phyloP scores from a whole-genome alignment of 192 early-diverging fungal species.

The Backusella luteola region DNA sequence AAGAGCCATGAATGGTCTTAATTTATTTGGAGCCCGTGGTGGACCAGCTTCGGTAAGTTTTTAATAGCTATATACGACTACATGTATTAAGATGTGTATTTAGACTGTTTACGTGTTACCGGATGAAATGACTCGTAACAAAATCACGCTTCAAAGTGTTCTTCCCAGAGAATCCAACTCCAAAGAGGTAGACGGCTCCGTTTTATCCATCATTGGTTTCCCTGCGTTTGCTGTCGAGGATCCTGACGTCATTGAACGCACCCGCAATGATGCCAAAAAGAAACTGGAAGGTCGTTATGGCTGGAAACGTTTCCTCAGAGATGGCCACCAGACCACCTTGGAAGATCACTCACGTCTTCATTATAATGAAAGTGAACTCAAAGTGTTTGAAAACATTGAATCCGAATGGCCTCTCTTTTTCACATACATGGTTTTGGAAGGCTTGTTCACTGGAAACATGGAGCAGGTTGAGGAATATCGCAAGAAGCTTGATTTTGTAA shows the following conservation, averaged over 20 bases:
- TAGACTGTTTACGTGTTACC: conserved; percentile 82
- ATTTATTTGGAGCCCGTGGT: conserved; percentile 80
- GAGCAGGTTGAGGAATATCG: conserved; percentile 71
- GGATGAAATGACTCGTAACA: conserved; percentile 82
- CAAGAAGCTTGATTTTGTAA: conserved; percentile 60
- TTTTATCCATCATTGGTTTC: conserved; percentile 82
- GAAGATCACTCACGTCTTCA: conserved; percentile 77
- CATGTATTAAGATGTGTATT: neutral
- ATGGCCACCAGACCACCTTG: conserved; percentile 81
- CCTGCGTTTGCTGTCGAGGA: conserved; percentile 86
- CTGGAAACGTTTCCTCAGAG: conserved; percentile 81
- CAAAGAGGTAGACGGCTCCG: conserved; percentile 84
- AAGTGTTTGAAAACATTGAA: conserved; percentile 82
- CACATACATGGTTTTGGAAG: conserved; percentile 84
- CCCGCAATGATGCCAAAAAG: conserved; percentile 71
- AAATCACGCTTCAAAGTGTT: conserved; percentile 72
- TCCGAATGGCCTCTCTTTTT: conserved; percentile 92
- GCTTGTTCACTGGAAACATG: conserved; percentile 66
- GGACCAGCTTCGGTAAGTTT: conserved; percentile 65
- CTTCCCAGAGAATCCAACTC: conserved; percentile 83
- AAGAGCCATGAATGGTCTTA: conserved; percentile 81
- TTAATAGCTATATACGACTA: neutral
- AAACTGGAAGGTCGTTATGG: conserved; percentile 83
- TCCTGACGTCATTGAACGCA: conserved; percentile 57
- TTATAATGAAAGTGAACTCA: conserved; percentile 80